Base-by-base conservation (phyloP, 2,329 filamentous ascomycete species). In the Monilinia aucupariae region DNA sequence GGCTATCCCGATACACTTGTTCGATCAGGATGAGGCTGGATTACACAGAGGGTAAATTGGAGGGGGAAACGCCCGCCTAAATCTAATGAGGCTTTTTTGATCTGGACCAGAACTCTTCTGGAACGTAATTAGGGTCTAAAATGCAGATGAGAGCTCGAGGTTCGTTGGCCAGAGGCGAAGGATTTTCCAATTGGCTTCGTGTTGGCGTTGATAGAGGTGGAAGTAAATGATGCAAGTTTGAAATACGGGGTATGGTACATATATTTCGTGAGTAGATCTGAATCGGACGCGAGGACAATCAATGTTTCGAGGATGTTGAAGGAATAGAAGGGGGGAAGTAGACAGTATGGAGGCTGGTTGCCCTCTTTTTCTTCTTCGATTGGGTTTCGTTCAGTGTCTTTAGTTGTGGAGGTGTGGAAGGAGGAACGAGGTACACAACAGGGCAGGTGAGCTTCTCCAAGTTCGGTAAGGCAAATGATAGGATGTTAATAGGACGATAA, bases 381-480 rank as follows among this genome's bases (percentile, higher is more conserved):
- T 55, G 30, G 50, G 30, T 25, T 32, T 60, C 22, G 32, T 12
- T 51, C 47, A 32, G 56, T 41, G 41, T 55, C 39, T 45, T 54
- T 25, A n/a, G 25, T 55, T 49, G 59, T 61, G 59, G 39, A 34
- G 22, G 53, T 45, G 53, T 55, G 53, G 59, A 47, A 48, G 32
- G 50, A 55, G 50, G 37, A 55, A 43, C 39, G 32, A 48, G 50
- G 50, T 37, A 45, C 50, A 61, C 59, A 60, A 41, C 56, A 60
- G 56, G 50, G 41, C 59, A 61, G 59, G 50, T 56, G 59, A 61
- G 50, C 59, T 61, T 55, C 59, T 61, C 41, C 41, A 55, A 54
- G 39, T 61, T 61, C 49, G 59, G 59, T 56, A 61, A 55, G 25
- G 59, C 53, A 55, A 55, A 32, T 55, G 53, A 55, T 45, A 45